phyloP scores from a whole-genome alignment of 306 rosid genomes.

The Prosopis cineraria region DNA sequence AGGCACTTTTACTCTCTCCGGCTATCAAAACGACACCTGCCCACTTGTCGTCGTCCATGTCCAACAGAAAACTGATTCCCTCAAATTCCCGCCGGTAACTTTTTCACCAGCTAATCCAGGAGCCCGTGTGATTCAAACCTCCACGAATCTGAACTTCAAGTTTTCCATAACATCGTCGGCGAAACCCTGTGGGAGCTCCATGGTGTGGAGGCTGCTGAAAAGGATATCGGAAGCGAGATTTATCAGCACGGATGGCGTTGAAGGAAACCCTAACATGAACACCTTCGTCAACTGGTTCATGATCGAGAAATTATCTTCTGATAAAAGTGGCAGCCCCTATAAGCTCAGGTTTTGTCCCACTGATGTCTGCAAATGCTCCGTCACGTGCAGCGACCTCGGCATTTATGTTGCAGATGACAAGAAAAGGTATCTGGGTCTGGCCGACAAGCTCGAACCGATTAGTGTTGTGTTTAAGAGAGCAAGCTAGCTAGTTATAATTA shows the following conservation, averaged over 20 bases:
- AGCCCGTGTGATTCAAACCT: conserved; percentile 10
- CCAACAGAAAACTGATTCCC: neutral
- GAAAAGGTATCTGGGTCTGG: conserved; percentile 2
- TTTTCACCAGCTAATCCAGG: conserved; percentile 24
- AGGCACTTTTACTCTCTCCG: conserved; percentile 35
- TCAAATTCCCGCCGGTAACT: conserved; percentile 29
- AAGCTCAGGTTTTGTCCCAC: conserved; percentile 53
- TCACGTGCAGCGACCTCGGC: conserved; percentile 40
- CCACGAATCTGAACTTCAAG: conserved; percentile 46
- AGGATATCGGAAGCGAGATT: conserved; percentile 29
- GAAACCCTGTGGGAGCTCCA: conserved; percentile 22
- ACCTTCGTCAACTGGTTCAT: conserved; percentile 45
- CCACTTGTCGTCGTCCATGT: conserved; percentile 42
- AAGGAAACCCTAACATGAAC: conserved; percentile 36
- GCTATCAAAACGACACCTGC: conserved; percentile 28
- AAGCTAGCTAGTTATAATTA: neutral
- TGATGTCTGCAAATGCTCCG: conserved; percentile 45
- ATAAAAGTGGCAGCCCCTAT: conserved; percentile 32
- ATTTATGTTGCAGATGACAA: neutral
- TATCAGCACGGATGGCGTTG: conserved; percentile 34
- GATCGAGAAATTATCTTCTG: conserved; percentile 38
- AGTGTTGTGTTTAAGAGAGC: conserved; percentile 16
- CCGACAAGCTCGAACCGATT: neutral
- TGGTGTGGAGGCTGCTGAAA: conserved; percentile 42
- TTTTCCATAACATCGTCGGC: conserved; percentile 15